phyloP scores from a whole-genome alignment of 345 rosid species.

The Draba incana region DNA sequence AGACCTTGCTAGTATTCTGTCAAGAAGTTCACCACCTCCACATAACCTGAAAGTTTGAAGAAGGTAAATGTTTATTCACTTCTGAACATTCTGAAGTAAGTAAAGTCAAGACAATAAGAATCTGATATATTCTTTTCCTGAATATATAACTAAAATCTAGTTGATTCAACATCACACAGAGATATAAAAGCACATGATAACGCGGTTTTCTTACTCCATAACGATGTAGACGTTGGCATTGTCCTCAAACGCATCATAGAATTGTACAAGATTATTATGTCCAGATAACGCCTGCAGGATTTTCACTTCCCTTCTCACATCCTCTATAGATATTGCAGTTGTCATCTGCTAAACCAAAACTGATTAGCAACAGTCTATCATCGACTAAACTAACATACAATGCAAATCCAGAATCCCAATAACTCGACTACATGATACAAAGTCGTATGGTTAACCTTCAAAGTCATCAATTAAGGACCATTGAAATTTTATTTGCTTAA shows the following conservation, averaged over 20 bases:
- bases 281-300: slow-evolving; percentile 83
- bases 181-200: background rate
- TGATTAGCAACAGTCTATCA: slow-evolving; percentile 19
- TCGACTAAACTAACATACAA: slow-evolving; percentile 5
- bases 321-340: slow-evolving; percentile 94
- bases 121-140: slow-evolving; percentile 18
- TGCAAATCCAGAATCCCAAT: slow-evolving; percentile 3
- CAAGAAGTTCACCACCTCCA: slow-evolving; percentile 98
- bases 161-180: slow-evolving; percentile 8
- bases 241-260: slow-evolving; percentile 94
- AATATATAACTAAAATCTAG: background rate
- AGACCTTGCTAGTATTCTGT: slow-evolving; percentile 90
- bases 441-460: background rate
- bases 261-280: slow-evolving; percentile 75
- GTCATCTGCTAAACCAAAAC: slow-evolving; percentile 72
- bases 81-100: slow-evolving; percentile 11
- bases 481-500: background rate
- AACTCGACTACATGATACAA: background rate
- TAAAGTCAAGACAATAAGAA: slow-evolving; percentile 13
- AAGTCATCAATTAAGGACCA: background rate
- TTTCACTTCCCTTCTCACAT: slow-evolving; percentile 98
- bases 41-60: slow-evolving; percentile 70
- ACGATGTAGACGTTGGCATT: slow-evolving; percentile 82
- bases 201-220: slow-evolving; percentile 75
- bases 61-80: background rate